Percentiles rank a stretch among this genome's conserved stretches.
phyloP scores from a whole-genome alignment of 179 eudicot species.

The Actinidia arguta region DNA sequence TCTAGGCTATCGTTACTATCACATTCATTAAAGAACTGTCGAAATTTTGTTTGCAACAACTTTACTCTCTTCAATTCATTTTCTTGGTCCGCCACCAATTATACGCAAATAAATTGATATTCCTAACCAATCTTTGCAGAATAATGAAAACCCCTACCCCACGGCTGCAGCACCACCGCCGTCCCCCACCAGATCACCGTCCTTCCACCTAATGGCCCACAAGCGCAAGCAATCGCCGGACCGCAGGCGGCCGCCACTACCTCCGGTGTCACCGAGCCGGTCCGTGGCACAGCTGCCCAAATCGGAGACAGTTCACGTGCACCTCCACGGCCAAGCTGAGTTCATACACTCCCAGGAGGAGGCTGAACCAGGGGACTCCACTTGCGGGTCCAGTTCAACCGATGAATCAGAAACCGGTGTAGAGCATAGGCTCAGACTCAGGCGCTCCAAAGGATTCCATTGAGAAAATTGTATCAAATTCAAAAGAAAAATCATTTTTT shows the following conservation, averaged over 20 bases:
- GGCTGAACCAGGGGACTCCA: conserved; percentile 14
- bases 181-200: conserved; percentile 2
- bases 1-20: too few species aligned
- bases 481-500: background rate
- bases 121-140: background rate
- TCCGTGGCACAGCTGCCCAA: conserved; percentile 36
- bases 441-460: conserved; percentile 33
- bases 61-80: too few species aligned
- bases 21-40: too few species aligned
- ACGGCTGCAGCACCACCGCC: conserved; percentile 19
- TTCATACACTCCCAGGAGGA: conserved; percentile 27
- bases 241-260: conserved; percentile 33
- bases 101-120: too few species aligned
- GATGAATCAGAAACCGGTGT: background rate
- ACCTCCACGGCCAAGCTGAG: conserved; percentile 29
- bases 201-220: conserved; percentile 15
- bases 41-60: too few species aligned
- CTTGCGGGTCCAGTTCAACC: background rate
- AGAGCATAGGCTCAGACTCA: conserved; percentile 18
- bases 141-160: conserved; percentile 2
- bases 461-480: background rate
- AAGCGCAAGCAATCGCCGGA: conserved; percentile 18
- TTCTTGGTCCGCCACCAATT: too few species aligned
- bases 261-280: conserved; percentile 26
- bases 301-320: conserved; percentile 37